phyloP scores from a whole-genome alignment of 805 yeast genomes.

The Saccharomyces eubayanus region DNA sequence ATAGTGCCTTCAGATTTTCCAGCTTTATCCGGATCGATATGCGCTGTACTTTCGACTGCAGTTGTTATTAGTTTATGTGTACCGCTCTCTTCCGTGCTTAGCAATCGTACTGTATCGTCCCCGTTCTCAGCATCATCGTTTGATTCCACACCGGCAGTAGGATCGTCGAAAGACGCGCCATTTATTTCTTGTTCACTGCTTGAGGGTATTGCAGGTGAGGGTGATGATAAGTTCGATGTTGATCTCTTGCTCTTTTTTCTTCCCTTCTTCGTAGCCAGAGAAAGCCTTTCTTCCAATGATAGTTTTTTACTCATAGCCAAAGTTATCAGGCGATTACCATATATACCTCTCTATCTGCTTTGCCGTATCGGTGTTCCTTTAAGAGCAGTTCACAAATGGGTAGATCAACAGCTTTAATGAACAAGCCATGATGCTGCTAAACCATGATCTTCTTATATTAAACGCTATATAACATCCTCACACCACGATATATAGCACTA shows the following conservation, averaged over 20 bases:
- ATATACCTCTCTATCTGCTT: slow-evolving; percentile 34
- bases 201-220: slow-evolving; percentile 3
- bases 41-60: background rate
- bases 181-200: background rate
- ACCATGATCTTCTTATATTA: background rate
- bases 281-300: slow-evolving; percentile 78
- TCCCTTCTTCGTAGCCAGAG: slow-evolving; percentile 59
- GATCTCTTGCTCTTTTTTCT: slow-evolving; percentile 25
- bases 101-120: background rate
- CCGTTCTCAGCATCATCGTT: background rate
- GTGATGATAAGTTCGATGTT: slow-evolving; percentile 7
- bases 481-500: background rate
- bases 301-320: slow-evolving; percentile 41
- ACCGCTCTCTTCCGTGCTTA: background rate
- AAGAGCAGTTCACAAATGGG: slow-evolving; percentile 31
- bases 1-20: background rate
- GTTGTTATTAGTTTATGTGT: background rate
- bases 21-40: background rate
- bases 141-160: background rate
- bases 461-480: background rate
- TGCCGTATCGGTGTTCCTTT: slow-evolving; percentile 53
- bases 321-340: slow-evolving; percentile 11
- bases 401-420: background rate
- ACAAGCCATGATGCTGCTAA: background rate
- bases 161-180: background rate